Conservation (phyloP, 108 stramenopile genomes). For the Skeletonema potamos region DNA sequence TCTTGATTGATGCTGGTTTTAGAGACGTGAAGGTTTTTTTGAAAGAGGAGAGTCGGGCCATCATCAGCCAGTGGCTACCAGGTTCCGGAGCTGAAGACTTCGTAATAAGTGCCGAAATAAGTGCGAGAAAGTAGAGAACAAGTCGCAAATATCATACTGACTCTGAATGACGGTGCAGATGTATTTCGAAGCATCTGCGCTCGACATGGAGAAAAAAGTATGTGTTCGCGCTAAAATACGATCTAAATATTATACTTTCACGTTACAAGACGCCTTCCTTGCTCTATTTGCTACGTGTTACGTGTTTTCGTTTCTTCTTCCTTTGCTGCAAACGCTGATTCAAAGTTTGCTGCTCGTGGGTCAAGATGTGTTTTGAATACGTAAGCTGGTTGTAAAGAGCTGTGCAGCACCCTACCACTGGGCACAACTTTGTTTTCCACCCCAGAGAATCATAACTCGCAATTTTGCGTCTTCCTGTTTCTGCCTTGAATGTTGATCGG, state of each 20-base stretch:
- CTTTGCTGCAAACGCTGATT: neutral
- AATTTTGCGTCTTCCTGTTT: neutral
- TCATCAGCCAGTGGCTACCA: conserved; percentile 60
- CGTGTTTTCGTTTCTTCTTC: conserved; percentile 3
- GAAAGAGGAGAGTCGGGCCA: conserved; percentile 54
- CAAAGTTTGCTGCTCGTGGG: conserved; percentile 18
- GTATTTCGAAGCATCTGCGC: neutral
- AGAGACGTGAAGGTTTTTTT: conserved; percentile 33
- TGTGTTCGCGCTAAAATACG: neutral
- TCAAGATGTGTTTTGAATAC: conserved; percentile 23
- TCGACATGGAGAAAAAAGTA: neutral
- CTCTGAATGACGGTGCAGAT: conserved; percentile 17
- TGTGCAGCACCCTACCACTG: conserved; percentile 12
- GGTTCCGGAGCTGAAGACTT: conserved; percentile 57
- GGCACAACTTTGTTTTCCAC: conserved; percentile 15
- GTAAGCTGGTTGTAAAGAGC: conserved; percentile 2
- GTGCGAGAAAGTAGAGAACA: conserved; percentile 32
- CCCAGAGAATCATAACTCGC: conserved; percentile 7
- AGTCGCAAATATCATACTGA: neutral
- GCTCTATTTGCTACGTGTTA: neutral
- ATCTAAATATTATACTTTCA: neutral
- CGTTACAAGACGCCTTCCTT: neutral
- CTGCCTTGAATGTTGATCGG: neutral
- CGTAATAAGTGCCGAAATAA: conserved; percentile 46
- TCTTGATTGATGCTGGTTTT: conserved; percentile 48